Evolutionary conservation across 306 rosid genomes (phyloP).

Genomic region (Cicer bijugum): DNA sequence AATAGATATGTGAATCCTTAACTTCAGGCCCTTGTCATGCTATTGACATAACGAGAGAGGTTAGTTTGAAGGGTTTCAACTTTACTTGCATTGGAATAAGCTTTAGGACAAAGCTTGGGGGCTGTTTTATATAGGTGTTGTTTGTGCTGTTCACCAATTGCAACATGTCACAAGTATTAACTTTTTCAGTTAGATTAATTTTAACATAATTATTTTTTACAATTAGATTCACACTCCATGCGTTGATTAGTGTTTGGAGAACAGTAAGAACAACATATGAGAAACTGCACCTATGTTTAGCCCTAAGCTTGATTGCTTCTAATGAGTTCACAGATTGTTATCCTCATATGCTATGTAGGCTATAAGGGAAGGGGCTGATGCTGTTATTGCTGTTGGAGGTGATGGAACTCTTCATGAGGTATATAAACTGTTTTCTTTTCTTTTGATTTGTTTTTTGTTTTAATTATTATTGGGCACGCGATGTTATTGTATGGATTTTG

Average conservation of each 20-base stretch:
- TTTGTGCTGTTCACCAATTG: background rate
- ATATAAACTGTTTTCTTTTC: slow-evolving; percentile 38
- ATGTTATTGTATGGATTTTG: slow-evolving; percentile 19
- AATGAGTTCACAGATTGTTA: slow-evolving; percentile 29
- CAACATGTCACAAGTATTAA: background rate
- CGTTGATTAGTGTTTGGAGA: background rate
- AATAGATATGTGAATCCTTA: slow-evolving; percentile 82
- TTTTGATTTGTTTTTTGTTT: background rate
- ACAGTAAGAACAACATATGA: background rate
- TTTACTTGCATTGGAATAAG: slow-evolving; percentile 4
- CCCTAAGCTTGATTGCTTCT: background rate
- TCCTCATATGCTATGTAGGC: slow-evolving; percentile 57
- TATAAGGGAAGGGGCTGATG: slow-evolving; percentile 86
- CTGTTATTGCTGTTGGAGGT: slow-evolving; percentile 96
- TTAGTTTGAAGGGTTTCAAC: slow-evolving; percentile 48
- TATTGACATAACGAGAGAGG: slow-evolving; percentile 92
- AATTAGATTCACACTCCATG: background rate
- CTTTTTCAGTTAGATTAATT: background rate
- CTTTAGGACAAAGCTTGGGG: slow-evolving; percentile 2
- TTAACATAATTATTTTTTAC: background rate
- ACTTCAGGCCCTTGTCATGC: slow-evolving; percentile 97
- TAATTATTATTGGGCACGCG: background rate
- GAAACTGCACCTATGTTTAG: background rate
- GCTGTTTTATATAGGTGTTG: background rate
- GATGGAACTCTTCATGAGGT: slow-evolving; percentile 99